Conservation (phyloP, 192 early-diverging fungal species). For the Coemansia guatemalensis region DNA sequence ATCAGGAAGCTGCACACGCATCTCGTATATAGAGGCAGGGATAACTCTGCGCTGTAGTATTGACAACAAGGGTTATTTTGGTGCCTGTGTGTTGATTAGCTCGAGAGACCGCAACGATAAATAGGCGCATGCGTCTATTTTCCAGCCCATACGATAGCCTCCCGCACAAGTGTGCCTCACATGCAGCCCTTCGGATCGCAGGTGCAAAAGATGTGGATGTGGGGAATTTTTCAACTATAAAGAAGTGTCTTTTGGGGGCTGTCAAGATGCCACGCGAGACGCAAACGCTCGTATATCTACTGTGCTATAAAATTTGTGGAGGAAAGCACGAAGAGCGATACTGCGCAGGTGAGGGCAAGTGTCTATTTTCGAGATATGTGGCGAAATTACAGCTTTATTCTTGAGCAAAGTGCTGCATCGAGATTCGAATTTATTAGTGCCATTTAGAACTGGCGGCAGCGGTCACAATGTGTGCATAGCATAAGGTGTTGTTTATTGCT, state of each 20-base stretch:
- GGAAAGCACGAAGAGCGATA: neutral
- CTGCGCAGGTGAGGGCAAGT: neutral
- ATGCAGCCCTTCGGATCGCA: neutral
- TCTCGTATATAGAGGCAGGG: neutral
- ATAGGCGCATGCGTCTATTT: neutral
- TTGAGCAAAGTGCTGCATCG: neutral
- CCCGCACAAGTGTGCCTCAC: too few species aligned
- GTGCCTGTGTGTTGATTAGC: neutral
- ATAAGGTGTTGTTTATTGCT: neutral
- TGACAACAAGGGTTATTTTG: neutral
- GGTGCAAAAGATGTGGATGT: neutral
- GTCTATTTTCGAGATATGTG: neutral
- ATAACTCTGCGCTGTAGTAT: neutral
- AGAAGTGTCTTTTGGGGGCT: neutral
- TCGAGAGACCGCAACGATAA: neutral
- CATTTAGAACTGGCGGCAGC: neutral
- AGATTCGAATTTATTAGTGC: neutral
- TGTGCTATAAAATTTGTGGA: neutral
- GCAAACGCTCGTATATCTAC: neutral
- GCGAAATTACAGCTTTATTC: neutral
- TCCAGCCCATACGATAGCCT: neutral
- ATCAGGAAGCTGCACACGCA: neutral
- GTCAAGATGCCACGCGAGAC: neutral
- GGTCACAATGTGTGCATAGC: neutral
- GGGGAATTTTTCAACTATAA: neutral